Base-by-base conservation (phyloP, 148 eudicot genomes). In the Cornus kousa region DNA sequence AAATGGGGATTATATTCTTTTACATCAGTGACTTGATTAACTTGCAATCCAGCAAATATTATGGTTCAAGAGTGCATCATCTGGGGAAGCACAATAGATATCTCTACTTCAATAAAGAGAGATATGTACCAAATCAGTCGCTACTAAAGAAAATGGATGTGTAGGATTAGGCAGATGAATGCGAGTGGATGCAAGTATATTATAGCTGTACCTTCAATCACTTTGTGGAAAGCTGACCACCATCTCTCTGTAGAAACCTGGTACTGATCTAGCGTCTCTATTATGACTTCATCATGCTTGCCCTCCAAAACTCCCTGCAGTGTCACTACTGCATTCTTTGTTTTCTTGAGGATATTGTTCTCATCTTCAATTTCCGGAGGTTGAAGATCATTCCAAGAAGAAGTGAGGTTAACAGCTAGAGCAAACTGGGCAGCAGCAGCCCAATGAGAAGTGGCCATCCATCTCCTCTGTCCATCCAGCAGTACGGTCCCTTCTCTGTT, bases 171-270 rank as follows among this genome's bases (percentile, higher is more conserved):
- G 12, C 59, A 11, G 3, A 53, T 53, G 59, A 53, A 53, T 53
- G 59, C 7, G 59, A 0, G 7, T 11, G 59, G 53, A 53, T 53
- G 59, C 59, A 53, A 16, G 1, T 11, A 16, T 53, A 16, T 9
- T 53, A 53, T 53, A 0, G 22, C 74, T 68, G 68, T 87, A 93
- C 97, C 98, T 93, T 95, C 98, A 67, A 95, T 85, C 20, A 91
- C 90, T 85, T 86, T 89, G 86, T 92, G 91, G 66, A 95, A 85
- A 78, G 92, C 87, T 69, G 98, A 91, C 98, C 98, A 95, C 98
- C 98, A 95, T 78, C 89, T 84, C 72, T 91, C 92, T 74, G 80
- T 83, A 20, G 97, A 90, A 46, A 94, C 89, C 77, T 88, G 87
- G 83, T 84, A 81, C 39, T 50, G 85, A 67, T 90, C 88, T n/a